Evolutionary conservation across 1,284 basidiomycete genomes (phyloP), one percentile per base, ranked within the genome.

Genomic region (Cryptococcus sp.): DNA sequence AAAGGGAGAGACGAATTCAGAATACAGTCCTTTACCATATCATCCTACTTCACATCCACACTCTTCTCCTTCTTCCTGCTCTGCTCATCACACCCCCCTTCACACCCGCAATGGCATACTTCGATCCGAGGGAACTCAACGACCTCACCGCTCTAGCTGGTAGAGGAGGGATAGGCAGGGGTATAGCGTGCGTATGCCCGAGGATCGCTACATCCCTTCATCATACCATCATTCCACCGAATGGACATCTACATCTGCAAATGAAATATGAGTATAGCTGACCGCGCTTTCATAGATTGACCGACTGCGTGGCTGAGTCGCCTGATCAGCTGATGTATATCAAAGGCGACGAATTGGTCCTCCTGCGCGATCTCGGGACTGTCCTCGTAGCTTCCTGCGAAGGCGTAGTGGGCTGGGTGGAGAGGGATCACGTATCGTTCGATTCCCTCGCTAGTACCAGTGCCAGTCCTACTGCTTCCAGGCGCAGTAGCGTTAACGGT

Each of bases 311-410:
- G 8, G 90, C 90, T 2, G 86, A 91, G 73, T 81, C 83, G 46
- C 80, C 85, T 13, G 87, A 88, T 47, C 90, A 93, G 75, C 82
- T 94, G 54, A 94, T 94, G 91, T 93, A 93, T 74, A 81, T 93
- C 61, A 86, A 88, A 81, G 88, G 87, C 63, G 91, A 94, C 69
- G 85, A 87, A 65, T 87, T 94, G 51, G 84, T 84, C 0, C 87
- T 93, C 0, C 80, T 94, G n/a, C 85, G 89, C 82, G 88, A 90
- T 59, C 69, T 91, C 0, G 80, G 82, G 0, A 82, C 69, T n/a
- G 52, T 62, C 20, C 47, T 67, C 1, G 64, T 89, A 83, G 90
- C 90, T 0, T 88, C 88, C 68, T 96, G 93, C 73, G 93, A 96
- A 79, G 92, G 90, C 52, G 90, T 95, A 48, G 88, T 95, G 2